Conservation (phyloP, 352 stramenopile species). For the Peronospora farinosa region DNA sequence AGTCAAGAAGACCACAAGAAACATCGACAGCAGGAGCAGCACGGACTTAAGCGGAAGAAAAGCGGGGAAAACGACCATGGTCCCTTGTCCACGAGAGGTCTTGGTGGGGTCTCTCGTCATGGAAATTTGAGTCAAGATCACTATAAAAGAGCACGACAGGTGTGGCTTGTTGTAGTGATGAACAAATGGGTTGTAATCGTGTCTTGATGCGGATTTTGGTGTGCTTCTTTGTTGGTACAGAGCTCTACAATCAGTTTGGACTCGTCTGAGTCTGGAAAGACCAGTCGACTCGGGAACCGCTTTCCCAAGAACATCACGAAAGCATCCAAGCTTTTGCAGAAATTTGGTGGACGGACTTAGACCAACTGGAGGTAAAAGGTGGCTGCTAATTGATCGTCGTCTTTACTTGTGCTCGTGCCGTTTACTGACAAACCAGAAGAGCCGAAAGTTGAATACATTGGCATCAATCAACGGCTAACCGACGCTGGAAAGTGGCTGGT, state of each 20-base stretch:
- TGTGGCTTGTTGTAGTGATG: constrained; percentile 3
- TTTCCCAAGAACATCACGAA: constrained; percentile 31
- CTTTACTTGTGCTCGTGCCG: neutral
- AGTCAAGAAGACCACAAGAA: constrained; percentile 56
- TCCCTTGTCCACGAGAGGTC: constrained; percentile 3
- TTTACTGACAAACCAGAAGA: neutral
- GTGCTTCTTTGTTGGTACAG: constrained; percentile 16
- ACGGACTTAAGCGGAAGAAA: constrained; percentile 30
- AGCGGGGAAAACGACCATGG: constrained; percentile 23
- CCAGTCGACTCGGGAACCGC: constrained; percentile 34
- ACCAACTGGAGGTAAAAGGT: constrained; percentile 1
- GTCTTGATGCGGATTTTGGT: constrained; percentile 7
- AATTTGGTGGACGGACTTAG: constrained; percentile 38
- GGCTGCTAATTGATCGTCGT: neutral
- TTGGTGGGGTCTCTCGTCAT: constrained; percentile 10
- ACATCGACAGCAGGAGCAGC: constrained; percentile 35
- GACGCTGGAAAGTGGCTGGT: constrained; percentile 18
- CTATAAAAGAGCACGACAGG: constrained; percentile 52
- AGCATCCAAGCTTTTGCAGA: constrained; percentile 68
- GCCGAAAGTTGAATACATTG: neutral
- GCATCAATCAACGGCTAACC: constrained; percentile 5
- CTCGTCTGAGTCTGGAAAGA: constrained; percentile 50
- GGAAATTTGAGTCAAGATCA: constrained; percentile 28
- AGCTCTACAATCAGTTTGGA: constrained; percentile 30
- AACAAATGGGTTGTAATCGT: neutral